These are phyloP conservation scores for Bjerkandera adusta DNA, from an alignment of 1,284 basidiomycete species.

Conservation along the genomic window DNA sequence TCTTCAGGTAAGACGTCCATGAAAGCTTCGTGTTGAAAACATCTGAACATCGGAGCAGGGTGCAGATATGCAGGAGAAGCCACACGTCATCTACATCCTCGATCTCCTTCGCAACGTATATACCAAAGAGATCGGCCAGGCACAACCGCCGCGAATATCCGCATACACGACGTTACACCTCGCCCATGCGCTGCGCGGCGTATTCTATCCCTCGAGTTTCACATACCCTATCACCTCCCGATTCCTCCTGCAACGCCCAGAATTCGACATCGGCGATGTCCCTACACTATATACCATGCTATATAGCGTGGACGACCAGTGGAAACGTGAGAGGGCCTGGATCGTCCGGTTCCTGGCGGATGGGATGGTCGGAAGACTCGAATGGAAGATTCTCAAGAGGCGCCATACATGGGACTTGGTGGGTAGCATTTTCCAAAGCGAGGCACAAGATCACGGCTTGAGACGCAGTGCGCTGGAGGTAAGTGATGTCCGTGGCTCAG, in stretches of 20 bases:
- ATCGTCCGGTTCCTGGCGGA: constrained; percentile 84
- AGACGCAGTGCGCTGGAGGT: constrained; percentile 70
- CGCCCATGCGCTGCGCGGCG: constrained; percentile 72
- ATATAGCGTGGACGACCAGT: constrained; percentile 72
- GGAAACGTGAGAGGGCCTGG: constrained; percentile 86
- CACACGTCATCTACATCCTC: constrained; percentile 77
- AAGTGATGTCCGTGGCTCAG: constrained; percentile 18
- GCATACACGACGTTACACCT: constrained; percentile 81
- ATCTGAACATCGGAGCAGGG: constrained; percentile 33
- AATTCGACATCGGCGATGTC: constrained; percentile 73
- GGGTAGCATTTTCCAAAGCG: constrained; percentile 75
- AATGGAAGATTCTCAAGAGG: constrained; percentile 81
- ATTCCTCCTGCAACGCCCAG: constrained; percentile 83
- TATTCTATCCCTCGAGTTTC: constrained; percentile 80
- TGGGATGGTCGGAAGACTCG: constrained; percentile 68
- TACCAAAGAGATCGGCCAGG: constrained; percentile 38
- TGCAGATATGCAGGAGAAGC: constrained; percentile 77
- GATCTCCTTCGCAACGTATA: constrained; percentile 62
- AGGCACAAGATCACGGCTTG: constrained; percentile 50
- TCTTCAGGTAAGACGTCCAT: constrained; percentile 47
- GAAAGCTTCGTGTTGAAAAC: not conserved
- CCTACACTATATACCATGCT: constrained; percentile 86
- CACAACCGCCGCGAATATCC: constrained; percentile 53
- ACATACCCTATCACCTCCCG: constrained; percentile 78
- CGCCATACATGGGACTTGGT: constrained; percentile 88